Percentiles rank a stretch among this genome's conserved stretches.
Evolutionary conservation across 495 filamentous ascomycete genomes (phyloP).

Genomic region (Tuber borchii): DNA sequence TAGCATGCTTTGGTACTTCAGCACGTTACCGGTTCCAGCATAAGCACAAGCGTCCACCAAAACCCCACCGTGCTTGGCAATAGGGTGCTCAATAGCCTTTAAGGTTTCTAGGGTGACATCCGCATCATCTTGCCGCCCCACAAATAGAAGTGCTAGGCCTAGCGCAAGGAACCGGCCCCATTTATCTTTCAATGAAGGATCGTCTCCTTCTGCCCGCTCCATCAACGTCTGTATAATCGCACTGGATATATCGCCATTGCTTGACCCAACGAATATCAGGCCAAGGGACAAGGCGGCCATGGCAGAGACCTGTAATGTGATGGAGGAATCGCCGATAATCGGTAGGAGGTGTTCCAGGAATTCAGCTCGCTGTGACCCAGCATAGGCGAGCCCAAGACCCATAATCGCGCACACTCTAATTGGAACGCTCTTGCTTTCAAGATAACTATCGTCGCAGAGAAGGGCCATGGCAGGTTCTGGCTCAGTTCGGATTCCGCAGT

Average conservation of each 20-base stretch:
- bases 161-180: conserved; percentile 96
- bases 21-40: conserved; percentile 91
- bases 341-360: conserved; percentile 73
- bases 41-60: conserved; percentile 94
- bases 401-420: conserved; percentile 81
- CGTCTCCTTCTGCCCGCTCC: conserved; percentile 60
- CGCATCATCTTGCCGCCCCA: conserved; percentile 93
- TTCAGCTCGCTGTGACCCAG: conserved; percentile 81
- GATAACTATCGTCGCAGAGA: conserved; percentile 66
- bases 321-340: conserved; percentile 69
- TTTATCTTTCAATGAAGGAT: conserved; percentile 84
- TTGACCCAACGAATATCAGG: conserved; percentile 86
- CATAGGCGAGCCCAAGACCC: conserved; percentile 89
- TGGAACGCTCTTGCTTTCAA: conserved; percentile 66
- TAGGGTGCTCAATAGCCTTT: conserved; percentile 91
- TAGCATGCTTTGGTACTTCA: conserved; percentile 92
- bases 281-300: conserved; percentile 92
- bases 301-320: conserved; percentile 90
- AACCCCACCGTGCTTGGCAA: conserved; percentile 82
- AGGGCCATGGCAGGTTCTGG: conserved; percentile 82
- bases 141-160: conserved; percentile 87
- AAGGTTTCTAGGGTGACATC: conserved; percentile 91
- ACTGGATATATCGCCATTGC: conserved; percentile 77
- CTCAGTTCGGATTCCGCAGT: conserved; percentile 79
- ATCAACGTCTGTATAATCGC: conserved; percentile 83